Base-by-base conservation (phyloP, 2,329 filamentous ascomycete genomes). In the Dactylellina sp. region DNA sequence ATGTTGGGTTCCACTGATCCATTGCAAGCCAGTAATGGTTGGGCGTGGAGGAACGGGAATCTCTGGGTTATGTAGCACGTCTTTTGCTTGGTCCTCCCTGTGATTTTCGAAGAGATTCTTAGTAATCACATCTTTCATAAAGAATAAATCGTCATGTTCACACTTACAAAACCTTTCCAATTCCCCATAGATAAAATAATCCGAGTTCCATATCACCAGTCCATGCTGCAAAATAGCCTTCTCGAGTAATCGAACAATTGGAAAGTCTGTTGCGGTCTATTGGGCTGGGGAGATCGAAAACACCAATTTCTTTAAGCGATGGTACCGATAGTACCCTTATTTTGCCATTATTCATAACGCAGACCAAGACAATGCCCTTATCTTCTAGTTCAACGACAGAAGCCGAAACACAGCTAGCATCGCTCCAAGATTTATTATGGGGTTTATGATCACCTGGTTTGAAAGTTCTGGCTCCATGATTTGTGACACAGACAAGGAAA, bases 1-100 rank as follows among this genome's bases (percentile, higher is more conserved):
- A 78, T 96, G 91, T 81, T 97, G 94, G 0, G 94, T 98, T 2
- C 95, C 95, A 0, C 93, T 91, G 59, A 99, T 92, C 95, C 95
- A 99, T 82, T 98, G 93, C 39, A 99, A 82, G 78, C 96, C 97
- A 18, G 91, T 96, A 72, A 99, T 99, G 0, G 93, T 97, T 0
- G 95, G 95, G 1, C 95, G 88, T 11, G 92, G 86, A 1, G 93
- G 94, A 20, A 91, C 86, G 14, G 86, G 80, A 0, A 91, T 86
- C 68, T 91, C 85, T 0, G 91, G 89, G 79, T 98, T 97, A 81
- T 91, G 87, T 1, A 99, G 84, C 6, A 84, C 87, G 79, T 97
- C 93, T n/a, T 87, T 76, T 14, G 76, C 71, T 25, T 68, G 46
- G 12, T 70, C 37, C 22, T 63, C 53, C 12, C 76, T 76, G 25